A percentile compares a stretch with the other conserved stretches of the same genome.
These are phyloP conservation scores for Metschnikowia vanudenii DNA, from an alignment of 805 yeast genomes.

Conservation along the genomic window DNA sequence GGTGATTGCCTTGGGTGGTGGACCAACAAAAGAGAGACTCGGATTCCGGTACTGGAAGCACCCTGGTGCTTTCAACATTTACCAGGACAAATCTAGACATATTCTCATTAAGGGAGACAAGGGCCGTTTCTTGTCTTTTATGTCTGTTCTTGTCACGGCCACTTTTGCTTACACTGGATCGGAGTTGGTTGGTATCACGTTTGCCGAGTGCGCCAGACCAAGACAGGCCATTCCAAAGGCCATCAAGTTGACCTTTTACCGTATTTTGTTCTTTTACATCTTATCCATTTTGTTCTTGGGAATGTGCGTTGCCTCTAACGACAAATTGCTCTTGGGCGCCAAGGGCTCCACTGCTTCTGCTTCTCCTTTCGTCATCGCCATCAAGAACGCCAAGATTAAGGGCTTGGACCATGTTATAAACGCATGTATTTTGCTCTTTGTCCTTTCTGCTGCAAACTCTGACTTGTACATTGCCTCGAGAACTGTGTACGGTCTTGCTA, in stretches of 20 bases:
- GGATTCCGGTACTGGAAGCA: constrained; percentile 71
- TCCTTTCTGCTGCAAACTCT: constrained; percentile 25
- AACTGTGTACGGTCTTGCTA: constrained; percentile 22
- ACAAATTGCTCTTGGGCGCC: constrained; percentile 19
- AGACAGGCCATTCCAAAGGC: constrained; percentile 70
- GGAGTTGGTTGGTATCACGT: constrained; percentile 68
- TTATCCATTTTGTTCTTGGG: constrained; percentile 62
- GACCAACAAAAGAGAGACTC: constrained; percentile 67
- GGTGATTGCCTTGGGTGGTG: constrained; percentile 74
- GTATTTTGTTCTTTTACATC: constrained; percentile 60
- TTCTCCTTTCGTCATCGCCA: constrained; percentile 24
- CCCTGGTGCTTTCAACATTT: constrained; percentile 62
- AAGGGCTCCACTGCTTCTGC: constrained; percentile 20
- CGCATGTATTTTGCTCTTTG: constrained; percentile 22
- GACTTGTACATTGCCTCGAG: constrained; percentile 24
- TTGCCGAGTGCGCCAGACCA: constrained; percentile 69
- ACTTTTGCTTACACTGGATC: constrained; percentile 72
- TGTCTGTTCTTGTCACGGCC: constrained; percentile 61
- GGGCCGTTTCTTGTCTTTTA: constrained; percentile 62
- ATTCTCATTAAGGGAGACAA: constrained; percentile 39
- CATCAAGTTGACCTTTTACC: constrained; percentile 64
- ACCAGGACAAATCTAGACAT: constrained; percentile 41
- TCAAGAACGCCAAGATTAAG: constrained; percentile 21
- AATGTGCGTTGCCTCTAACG: constrained; percentile 46
- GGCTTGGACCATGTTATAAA: constrained; percentile 25